Conservation (phyloP, 768 basidiomycete genomes). For the Tulasnella sp. region DNA sequence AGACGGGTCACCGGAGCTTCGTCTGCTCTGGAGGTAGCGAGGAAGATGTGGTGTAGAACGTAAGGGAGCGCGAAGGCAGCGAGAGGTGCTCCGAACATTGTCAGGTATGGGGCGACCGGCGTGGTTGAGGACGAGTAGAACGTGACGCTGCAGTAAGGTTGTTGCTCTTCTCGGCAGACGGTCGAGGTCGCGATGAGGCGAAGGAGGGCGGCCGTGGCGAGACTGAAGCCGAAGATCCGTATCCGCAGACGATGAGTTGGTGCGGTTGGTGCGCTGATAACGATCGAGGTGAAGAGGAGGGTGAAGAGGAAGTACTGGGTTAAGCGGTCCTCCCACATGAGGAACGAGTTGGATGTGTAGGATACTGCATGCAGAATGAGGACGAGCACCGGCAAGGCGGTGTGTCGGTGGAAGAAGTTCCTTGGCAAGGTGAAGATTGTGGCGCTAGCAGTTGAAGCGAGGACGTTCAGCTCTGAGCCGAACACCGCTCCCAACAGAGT, state of each 20-base stretch:
- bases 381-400: conserved; percentile 46
- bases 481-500: conserved; percentile 36
- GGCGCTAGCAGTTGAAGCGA: conserved; percentile 33
- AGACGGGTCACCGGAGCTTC: conserved; percentile 64
- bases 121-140: conserved; percentile 79
- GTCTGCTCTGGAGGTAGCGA: conserved; percentile 71
- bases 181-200: conserved; percentile 82
- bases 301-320: conserved; percentile 70
- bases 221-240: conserved; percentile 74
- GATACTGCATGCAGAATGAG: conserved; percentile 70
- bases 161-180: conserved; percentile 93
- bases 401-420: conserved; percentile 12
- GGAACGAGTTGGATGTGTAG: conserved; percentile 94
- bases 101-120: conserved; percentile 63
- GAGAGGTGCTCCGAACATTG: conserved; percentile 62
- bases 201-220: conserved; percentile 65
- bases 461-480: conserved; percentile 38
- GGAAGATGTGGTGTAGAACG: conserved; percentile 54
- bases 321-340: conserved; percentile 94
- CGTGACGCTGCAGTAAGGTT: conserved; percentile 84
- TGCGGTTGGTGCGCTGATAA: conserved; percentile 66
- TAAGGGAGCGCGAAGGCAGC: conserved; percentile 61
- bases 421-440: conserved; percentile 19
- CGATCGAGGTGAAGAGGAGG: conserved; percentile 61
- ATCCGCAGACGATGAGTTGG: conserved; percentile 68